Percentiles rank a stretch among this genome's conserved stretches.
phyloP scores from a whole-genome alignment of 176 grass and related monocot species.

The Cenchrus purpureus region DNA sequence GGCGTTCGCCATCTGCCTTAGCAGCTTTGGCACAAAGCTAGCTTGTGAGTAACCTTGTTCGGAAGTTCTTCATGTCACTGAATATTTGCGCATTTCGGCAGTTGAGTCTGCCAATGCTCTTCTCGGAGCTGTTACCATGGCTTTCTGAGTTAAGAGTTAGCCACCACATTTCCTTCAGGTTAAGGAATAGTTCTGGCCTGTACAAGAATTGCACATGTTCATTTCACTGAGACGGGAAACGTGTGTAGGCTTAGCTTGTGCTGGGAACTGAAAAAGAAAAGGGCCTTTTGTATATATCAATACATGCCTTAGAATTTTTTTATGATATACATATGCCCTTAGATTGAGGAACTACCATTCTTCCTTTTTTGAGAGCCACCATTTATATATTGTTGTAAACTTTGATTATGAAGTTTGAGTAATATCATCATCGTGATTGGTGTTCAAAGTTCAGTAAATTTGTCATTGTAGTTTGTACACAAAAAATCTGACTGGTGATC shows the following conservation, averaged over 20 bases:
- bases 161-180: background rate
- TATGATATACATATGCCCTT: background rate
- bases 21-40: conserved; percentile 69
- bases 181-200: background rate
- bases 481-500: background rate
- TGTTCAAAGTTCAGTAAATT: background rate
- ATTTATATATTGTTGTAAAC: background rate
- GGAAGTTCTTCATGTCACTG: background rate
- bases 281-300: background rate
- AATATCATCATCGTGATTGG: background rate
- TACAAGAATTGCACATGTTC: background rate
- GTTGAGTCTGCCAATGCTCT: background rate
- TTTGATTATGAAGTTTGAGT: background rate
- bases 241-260: background rate
- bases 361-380: background rate
- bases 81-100: background rate
- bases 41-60: conserved; percentile 55
- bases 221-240: background rate
- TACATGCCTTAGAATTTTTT: no score
- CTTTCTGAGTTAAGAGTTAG: background rate
- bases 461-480: background rate
- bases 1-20: conserved; percentile 73
- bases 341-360: background rate
- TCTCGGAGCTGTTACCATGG: background rate
- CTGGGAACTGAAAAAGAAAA: conserved; percentile 13